Evolutionary conservation across 805 yeast species (phyloP).

Genomic region (Brettanomyces nanus): DNA sequence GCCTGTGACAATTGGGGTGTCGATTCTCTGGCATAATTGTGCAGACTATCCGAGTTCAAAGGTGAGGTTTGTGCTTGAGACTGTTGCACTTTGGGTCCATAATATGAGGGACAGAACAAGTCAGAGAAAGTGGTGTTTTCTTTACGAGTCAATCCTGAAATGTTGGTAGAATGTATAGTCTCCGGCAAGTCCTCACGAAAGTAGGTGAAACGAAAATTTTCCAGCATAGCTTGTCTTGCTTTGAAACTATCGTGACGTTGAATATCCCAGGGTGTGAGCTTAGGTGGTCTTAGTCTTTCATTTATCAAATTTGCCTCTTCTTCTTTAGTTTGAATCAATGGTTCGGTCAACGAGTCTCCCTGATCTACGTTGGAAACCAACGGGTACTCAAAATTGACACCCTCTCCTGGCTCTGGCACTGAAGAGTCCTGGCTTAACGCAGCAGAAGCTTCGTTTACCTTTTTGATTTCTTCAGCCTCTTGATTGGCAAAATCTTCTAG

Average conservation of each 20-base stretch:
- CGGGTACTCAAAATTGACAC: constrained; percentile 33
- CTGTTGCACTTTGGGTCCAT: constrained; percentile 9
- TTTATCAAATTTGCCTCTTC: constrained; percentile 48
- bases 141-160: constrained; percentile 63
- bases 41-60: neutral
- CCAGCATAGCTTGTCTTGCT: constrained; percentile 21
- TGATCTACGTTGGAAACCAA: constrained; percentile 25
- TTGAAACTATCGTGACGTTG: constrained; percentile 7
- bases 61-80: neutral
- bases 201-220: constrained; percentile 76
- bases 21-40: constrained; percentile 2
- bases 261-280: constrained; percentile 66
- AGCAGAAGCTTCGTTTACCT: constrained; percentile 18
- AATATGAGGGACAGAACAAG: constrained; percentile 44
- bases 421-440: constrained; percentile 20
- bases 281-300: constrained; percentile 70
- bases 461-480: constrained; percentile 39
- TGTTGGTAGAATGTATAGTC: constrained; percentile 85
- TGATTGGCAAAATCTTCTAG: constrained; percentile 70
- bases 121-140: constrained; percentile 46
- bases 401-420: constrained; percentile 5
- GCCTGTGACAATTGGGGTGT: neutral
- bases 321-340: constrained; percentile 27
- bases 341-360: constrained; percentile 16
- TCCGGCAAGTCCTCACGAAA: constrained; percentile 83